A percentile compares a stretch with the other conserved stretches of the same genome.
Evolutionary conservation across 2,329 filamentous ascomycete species (phyloP).

Genomic region (Monilinia vaccinii-corymbosi): DNA sequence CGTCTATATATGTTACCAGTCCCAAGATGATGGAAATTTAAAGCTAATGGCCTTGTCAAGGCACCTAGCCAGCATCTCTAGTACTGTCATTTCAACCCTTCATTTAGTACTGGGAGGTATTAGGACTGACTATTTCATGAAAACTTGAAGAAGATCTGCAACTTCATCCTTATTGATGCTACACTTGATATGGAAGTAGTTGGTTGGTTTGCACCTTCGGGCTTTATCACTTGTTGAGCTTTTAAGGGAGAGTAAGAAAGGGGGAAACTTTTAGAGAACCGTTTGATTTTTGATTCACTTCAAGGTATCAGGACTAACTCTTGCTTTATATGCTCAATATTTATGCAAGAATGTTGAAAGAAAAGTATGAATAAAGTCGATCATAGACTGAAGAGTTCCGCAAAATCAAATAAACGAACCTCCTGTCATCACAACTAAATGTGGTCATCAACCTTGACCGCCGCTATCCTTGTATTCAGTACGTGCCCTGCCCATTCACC

Average conservation of each 20-base stretch:
- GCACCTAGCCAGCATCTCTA: too few species aligned
- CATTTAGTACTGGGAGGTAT: not conserved
- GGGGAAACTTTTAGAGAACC: accelerated
- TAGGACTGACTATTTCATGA: accelerated
- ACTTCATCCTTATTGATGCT: not conserved
- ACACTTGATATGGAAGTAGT: not conserved
- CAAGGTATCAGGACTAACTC: not conserved
- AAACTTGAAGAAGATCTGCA: not conserved
- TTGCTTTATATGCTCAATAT: not conserved
- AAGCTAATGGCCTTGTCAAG: too few species aligned
- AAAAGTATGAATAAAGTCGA: not conserved
- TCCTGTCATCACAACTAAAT: not conserved
- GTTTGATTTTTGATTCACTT: not conserved
- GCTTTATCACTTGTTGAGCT: not conserved
- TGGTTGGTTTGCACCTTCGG: not conserved
- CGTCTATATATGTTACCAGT: too few species aligned
- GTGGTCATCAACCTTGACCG: not conserved
- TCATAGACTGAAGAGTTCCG: too few species aligned
- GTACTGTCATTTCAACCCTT: too few species aligned
- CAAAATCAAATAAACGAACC: not conserved
- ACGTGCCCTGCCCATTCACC: not conserved
- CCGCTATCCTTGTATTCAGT: accelerated
- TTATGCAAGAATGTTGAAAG: not conserved
- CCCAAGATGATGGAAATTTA: too few species aligned
- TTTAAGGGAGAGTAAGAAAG: not conserved